A percentile compares a stretch with the other conserved stretches of the same genome.
Conservation (phyloP, 2,329 filamentous ascomycete genomes). For the Trichoderma lentiforme region DNA sequence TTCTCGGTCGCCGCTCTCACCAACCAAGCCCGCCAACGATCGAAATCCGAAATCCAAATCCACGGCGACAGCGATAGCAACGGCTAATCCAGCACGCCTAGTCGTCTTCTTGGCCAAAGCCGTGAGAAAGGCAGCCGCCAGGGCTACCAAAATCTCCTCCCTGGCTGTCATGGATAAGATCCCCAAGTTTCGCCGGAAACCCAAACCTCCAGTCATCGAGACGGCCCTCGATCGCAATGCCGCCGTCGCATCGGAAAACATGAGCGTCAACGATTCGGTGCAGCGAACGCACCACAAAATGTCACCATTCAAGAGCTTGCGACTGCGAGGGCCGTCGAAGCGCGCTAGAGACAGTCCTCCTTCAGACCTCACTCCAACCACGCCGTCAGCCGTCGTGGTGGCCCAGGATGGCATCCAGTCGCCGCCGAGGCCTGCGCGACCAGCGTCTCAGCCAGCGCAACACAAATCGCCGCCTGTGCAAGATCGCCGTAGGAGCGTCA, state of each 20-base stretch:
- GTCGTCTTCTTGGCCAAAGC: constrained; percentile 47
- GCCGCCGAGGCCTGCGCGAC: not conserved
- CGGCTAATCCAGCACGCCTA: constrained; percentile 54
- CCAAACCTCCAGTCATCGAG: constrained; percentile 43
- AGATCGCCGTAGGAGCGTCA: constrained; percentile 17
- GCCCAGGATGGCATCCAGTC: constrained; percentile 34
- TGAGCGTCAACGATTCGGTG: constrained; percentile 26
- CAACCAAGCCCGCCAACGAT: constrained; percentile 21
- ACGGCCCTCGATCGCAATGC: constrained; percentile 37
- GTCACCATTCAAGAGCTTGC: constrained; percentile 44
- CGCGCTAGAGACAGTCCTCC: constrained; percentile 44
- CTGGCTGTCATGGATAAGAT: constrained; percentile 39
- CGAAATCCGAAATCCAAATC: not conserved
- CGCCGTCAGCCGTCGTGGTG: constrained; percentile 33
- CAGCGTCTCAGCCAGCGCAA: not conserved
- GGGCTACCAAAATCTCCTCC: constrained; percentile 16
- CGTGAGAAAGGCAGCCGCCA: constrained; percentile 34
- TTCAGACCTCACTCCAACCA: constrained; percentile 29
- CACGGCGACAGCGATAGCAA: not conserved
- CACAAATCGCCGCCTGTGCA: constrained; percentile 9
- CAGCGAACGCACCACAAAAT: constrained; percentile 28
- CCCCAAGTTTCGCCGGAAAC: constrained; percentile 42
- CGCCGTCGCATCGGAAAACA: constrained; percentile 26
- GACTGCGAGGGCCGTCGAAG: constrained; percentile 45
- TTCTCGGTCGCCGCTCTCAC: not conserved